Base-by-base conservation (phyloP, 345 rosid genomes). In the Citrus medica region DNA sequence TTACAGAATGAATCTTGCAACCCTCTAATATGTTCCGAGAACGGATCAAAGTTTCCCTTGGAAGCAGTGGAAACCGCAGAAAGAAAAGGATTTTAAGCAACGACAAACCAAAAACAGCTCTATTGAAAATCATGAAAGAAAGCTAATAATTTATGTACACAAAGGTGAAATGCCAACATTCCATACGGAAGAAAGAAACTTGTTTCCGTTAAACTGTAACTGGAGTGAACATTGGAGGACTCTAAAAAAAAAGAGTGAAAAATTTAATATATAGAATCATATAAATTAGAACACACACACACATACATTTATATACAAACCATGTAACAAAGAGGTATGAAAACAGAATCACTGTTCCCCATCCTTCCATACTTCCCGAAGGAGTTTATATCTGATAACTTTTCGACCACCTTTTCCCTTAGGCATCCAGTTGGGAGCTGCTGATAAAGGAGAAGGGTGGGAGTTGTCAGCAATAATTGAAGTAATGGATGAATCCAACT, bases 281-380 rank as follows among this genome's bases (percentile, higher is more conserved):
- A 46, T 12, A 13, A 13, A 46, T 46, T 46, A 13, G 17, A 46
- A 13, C 5, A 3, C 51, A 3, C 16, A 4, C 16, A 13, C 51
- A 32, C 2, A 56, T 65, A 32, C 3, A 40, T 24, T 42, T 71
- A 56, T 58, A 67, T 69, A 65, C 59, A 53, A 16, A 5, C 17
- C 51, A 70, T 9, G 27, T 55, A 1, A 51, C 40, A 21, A 51
- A 33, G 64, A 55, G 38, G 42, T 51, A 40, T 22, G 6, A 64
- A 68, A 56, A 25, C 35, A 70, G 67, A 51, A 65, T 60, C 62
- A 76, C 78, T 83, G 83, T 73, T 88, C 86, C 66, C 84, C 86
- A 71, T 81, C 91, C 64, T 73, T 90, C 98, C 98, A 95, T 61
- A 85, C 88, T 77, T 91, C 93, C 74, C 84, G 87, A 25, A 95